Evolutionary conservation across 2,329 filamentous ascomycete genomes (phyloP), one percentile per base, ranked within the genome.

Genomic region (Simplicillium aogashimaense): DNA sequence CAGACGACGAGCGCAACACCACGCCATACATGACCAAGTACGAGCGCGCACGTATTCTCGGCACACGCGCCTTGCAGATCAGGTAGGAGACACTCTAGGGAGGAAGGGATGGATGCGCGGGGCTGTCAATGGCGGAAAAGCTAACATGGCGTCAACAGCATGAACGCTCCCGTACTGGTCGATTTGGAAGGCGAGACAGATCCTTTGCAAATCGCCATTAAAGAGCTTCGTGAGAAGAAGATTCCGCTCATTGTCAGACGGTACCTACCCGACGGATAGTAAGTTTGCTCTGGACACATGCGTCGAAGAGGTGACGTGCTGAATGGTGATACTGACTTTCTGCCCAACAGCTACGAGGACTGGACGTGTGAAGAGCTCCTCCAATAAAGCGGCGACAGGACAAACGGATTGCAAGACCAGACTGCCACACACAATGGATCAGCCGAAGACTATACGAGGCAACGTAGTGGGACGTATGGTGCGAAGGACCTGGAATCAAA

Each of bases 1-100:
- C 88, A 42, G 85, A 86, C 50, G 85, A 89, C 50, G 78, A 94
- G 65, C 80, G 92, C 53, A 84, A 78, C 17, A 98, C 92, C 8
- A 98, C 92, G 20, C 92, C 90, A 3, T 98, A 95, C 67, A 94
- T 98, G 90, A 98, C 92, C 50, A 98, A 98, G 69, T 98, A 98
- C 66, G 92, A 98, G 72, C 78, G 82, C 53, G 92, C 92, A 47
- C 81, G 92, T 57, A 90, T 98, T 44, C 67, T 98, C 48, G 92
- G 92, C 36, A 97, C 92, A 32, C 76, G 92, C 50, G 92, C 92
- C 32, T 65, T 97, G 58, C 92, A 98, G 65, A 97, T 98, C 58
- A 95, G 87, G 87, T 94, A 64, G 40, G 78, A 52, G n/a, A 4
- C 5, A n/a, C 12, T n/a, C 35, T 13, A 4, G 5, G 8, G 25